Conservation (phyloP, 345 rosid species). For the Jatropha curcas region DNA sequence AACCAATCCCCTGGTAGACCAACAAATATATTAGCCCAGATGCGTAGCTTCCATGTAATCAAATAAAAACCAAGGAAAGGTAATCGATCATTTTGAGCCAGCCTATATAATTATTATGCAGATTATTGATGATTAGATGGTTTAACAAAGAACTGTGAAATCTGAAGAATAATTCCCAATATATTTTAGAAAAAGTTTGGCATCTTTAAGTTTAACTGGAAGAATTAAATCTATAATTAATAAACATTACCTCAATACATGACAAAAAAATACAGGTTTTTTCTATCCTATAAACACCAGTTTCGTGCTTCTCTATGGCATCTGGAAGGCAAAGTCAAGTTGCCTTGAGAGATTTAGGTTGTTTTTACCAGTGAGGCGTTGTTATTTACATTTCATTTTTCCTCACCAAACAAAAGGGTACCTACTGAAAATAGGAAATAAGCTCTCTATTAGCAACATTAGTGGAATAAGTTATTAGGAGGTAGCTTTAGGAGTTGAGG, state of each 20-base stretch:
- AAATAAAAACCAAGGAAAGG: not conserved
- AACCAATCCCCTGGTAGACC: conserved; percentile 37
- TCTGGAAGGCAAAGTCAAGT: not conserved
- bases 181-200: too few relatives aligned
- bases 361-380: not conserved
- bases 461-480: too few relatives aligned
- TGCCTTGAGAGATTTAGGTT: not conserved
- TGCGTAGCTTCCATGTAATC: not conserved
- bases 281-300: not conserved
- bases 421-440: too few relatives aligned
- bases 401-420: too few relatives aligned
- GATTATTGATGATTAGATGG: not conserved
- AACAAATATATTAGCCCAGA: conserved; percentile 20
- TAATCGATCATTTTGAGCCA: not conserved
- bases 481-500: not conserved
- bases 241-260: not conserved
- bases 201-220: too few relatives aligned
- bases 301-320: not conserved
- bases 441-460: not conserved
- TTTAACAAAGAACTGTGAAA: not conserved
- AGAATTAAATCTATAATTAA: not conserved
- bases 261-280: not conserved
- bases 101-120: not conserved
- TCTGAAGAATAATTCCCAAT: not conserved
- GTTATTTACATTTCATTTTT: not conserved